Conservation (phyloP, 495 filamentous ascomycete species). For the Talaromyces liani region DNA sequence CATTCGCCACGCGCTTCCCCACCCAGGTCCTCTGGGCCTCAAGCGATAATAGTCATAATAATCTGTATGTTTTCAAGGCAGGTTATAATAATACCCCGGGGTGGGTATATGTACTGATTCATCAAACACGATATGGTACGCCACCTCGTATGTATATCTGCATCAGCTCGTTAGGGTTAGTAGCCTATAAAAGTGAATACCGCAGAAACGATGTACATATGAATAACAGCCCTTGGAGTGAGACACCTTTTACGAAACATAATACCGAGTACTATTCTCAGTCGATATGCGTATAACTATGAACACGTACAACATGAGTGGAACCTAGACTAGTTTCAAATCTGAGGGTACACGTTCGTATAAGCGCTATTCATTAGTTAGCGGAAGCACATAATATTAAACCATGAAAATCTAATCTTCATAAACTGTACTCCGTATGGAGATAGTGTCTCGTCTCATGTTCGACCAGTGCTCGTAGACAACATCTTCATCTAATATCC, state of each 20-base stretch:
- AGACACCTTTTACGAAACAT: neutral
- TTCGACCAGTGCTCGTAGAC: neutral
- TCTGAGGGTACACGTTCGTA: neutral
- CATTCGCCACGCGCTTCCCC: too few relatives aligned
- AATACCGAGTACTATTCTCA: neutral
- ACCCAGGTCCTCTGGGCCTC: neutral
- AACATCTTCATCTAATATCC: neutral
- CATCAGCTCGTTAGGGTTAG: neutral
- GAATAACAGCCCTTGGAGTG: neutral
- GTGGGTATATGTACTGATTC: neutral
- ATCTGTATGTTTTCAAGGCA: neutral
- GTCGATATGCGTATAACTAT: neutral
- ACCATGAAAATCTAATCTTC: neutral
- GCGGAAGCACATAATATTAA: neutral
- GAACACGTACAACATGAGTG: neutral
- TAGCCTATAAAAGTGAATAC: neutral
- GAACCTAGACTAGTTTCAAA: neutral
- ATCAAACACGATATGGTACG: neutral
- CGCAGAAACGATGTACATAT: neutral
- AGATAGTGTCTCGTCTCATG: neutral
- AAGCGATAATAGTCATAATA: neutral
- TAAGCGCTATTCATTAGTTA: too few relatives aligned
- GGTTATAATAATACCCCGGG: neutral
- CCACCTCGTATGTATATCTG: neutral
- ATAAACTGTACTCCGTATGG: neutral